phyloP scores from a whole-genome alignment of 2,329 filamentous ascomycete species.

The Fusarium sp. region DNA sequence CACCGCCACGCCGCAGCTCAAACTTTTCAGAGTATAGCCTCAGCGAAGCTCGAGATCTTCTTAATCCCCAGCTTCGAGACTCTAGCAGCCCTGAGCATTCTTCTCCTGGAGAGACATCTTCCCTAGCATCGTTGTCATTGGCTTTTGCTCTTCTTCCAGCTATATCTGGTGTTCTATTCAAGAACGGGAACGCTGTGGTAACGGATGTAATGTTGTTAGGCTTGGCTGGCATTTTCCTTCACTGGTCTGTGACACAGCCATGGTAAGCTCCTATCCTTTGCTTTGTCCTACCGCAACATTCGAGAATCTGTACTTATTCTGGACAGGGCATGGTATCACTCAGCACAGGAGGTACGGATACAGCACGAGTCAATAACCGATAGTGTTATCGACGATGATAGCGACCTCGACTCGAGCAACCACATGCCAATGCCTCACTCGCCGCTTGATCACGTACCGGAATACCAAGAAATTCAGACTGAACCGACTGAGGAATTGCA shows the following conservation, averaged over 20 bases:
- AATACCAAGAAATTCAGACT: slow-evolving; percentile 44
- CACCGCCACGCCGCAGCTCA: slow-evolving; percentile 72
- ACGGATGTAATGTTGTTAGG: slow-evolving; percentile 85
- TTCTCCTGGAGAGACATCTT: slow-evolving; percentile 62
- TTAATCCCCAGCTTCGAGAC: slow-evolving; percentile 59
- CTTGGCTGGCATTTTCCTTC: slow-evolving; percentile 84
- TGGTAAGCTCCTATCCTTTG: slow-evolving; percentile 65
- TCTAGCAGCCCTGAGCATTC: slow-evolving; percentile 44
- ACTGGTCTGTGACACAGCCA: slow-evolving; percentile 90
- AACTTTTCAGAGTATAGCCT: slow-evolving; percentile 80
- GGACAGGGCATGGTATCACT: slow-evolving; percentile 68
- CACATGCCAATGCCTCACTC: slow-evolving; percentile 26
- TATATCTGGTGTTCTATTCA: slow-evolving; percentile 83
- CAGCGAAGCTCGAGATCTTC: slow-evolving; percentile 73
- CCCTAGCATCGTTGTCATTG: slow-evolving; percentile 82
- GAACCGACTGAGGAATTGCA: slow-evolving; percentile 25
- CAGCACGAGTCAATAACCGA: slow-evolving; percentile 56
- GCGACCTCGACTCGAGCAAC: slow-evolving; percentile 48
- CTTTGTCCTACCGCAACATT: background rate
- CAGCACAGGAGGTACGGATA: slow-evolving; percentile 69
- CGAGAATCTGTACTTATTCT: slow-evolving; percentile 4
- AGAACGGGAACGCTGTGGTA: slow-evolving; percentile 81
- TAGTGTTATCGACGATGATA: slow-evolving; percentile 55
- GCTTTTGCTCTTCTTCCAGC: slow-evolving; percentile 86
- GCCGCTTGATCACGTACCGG: slow-evolving; percentile 54